phyloP scores from a whole-genome alignment of 306 rosid species.

The Chamaecrista fasciculata region DNA sequence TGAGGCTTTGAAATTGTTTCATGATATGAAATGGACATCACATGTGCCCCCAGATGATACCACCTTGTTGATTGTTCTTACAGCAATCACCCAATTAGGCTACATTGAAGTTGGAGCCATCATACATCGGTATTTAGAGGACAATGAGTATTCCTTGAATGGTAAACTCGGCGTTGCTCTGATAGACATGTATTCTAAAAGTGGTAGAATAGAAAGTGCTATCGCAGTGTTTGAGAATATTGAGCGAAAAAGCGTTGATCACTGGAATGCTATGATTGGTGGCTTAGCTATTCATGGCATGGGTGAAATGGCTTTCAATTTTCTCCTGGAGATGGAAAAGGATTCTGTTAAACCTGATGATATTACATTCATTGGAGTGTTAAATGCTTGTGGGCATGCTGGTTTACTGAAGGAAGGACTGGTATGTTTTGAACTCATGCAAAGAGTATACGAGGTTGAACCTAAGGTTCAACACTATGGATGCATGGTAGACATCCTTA shows the following conservation, averaged over 20 bases:
- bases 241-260: constrained; percentile 59
- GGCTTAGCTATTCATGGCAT: constrained; percentile 68
- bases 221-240: constrained; percentile 48
- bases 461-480: constrained; percentile 81
- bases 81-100: constrained; percentile 62
- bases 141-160: constrained; percentile 39
- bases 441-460: constrained; percentile 61
- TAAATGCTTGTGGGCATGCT: constrained; percentile 71
- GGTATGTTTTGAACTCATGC: constrained; percentile 70
- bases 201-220: constrained; percentile 66
- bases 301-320: constrained; percentile 52
- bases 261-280: constrained; percentile 76
- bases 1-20: constrained; percentile 66
- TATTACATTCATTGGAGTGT: constrained; percentile 66
- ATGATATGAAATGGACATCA: constrained; percentile 42
- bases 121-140: constrained; percentile 47
- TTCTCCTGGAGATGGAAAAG: constrained; percentile 64
- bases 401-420: constrained; percentile 74
- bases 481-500: constrained; percentile 67
- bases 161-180: constrained; percentile 68
- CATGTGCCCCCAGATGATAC: constrained; percentile 49
- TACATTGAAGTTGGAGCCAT: constrained; percentile 48
- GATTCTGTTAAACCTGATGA: constrained; percentile 54
- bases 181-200: constrained; percentile 76
- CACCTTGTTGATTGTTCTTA: constrained; percentile 55